A percentile compares a stretch with the other conserved stretches of the same genome.
phyloP scores from a whole-genome alignment of 2,329 filamentous ascomycete species.

The Lachnellula hyalina region DNA sequence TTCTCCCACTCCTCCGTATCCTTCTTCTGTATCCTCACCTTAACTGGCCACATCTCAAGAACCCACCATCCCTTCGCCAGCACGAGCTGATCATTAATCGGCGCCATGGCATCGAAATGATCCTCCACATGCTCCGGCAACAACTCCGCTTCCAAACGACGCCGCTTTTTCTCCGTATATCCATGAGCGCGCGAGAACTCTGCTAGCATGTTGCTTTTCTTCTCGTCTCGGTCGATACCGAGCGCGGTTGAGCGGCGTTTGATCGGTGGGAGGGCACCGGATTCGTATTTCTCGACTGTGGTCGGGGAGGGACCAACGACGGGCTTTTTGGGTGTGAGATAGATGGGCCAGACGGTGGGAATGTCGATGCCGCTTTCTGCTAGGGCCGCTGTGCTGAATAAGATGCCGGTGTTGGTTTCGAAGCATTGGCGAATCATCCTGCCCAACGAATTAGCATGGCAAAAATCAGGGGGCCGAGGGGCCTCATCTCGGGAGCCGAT shows the following conservation, averaged over 20 bases:
- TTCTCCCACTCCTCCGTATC: constrained; percentile 34
- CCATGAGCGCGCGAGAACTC: neutral
- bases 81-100: constrained; percentile 37
- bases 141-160: constrained; percentile 16
- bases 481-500: too few relatives aligned
- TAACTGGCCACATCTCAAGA: constrained; percentile 39
- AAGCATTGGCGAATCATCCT: constrained; percentile 43
- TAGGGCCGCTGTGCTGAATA: constrained; percentile 36
- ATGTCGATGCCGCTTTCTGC: constrained; percentile 39
- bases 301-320: constrained; percentile 32
- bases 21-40: constrained; percentile 33
- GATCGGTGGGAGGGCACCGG: constrained; percentile 30
- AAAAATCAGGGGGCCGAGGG: too few relatives aligned
- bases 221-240: constrained; percentile 21
- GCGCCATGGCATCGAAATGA: constrained; percentile 38
- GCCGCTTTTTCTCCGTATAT: constrained; percentile 1
- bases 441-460: too few relatives aligned
- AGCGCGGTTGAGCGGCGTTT: constrained; percentile 29
- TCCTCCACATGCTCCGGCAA: constrained; percentile 39
- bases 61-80: constrained; percentile 39
- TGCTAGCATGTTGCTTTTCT: constrained; percentile 18
- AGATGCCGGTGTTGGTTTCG: constrained; percentile 41
- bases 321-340: constrained; percentile 31
- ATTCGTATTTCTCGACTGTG: constrained; percentile 34
- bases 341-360: constrained; percentile 36